phyloP scores from a whole-genome alignment of 192 early-diverging fungal genomes.

The Linnemannia zychae region DNA sequence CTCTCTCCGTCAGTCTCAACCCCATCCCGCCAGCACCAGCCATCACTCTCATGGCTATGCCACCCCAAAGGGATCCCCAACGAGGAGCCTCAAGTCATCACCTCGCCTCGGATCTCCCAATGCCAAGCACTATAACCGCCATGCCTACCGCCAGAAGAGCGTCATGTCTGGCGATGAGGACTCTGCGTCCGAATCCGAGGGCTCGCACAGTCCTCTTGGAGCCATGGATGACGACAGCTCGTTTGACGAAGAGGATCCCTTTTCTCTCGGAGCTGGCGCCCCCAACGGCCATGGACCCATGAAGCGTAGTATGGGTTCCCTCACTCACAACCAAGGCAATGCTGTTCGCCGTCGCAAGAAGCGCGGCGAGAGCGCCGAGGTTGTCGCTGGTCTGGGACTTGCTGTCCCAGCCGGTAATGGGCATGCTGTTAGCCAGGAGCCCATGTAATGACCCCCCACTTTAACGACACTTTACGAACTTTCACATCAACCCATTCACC shows the following conservation, averaged over 20 bases:
- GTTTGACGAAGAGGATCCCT: constrained; percentile 28
- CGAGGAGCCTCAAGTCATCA: constrained; percentile 43
- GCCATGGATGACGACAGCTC: constrained; percentile 51
- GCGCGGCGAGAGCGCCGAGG: constrained; percentile 51
- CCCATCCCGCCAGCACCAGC: constrained; percentile 11
- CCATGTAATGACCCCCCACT: constrained; percentile 35
- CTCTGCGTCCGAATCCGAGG: constrained; percentile 34
- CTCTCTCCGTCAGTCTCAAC: constrained; percentile 41
- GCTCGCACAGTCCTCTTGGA: constrained; percentile 12
- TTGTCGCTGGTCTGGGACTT: constrained; percentile 37
- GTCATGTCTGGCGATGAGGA: constrained; percentile 53
- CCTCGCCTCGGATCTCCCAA: constrained; percentile 32
- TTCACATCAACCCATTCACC: neutral
- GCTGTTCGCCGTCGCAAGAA: constrained; percentile 51
- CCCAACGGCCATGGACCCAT: constrained; percentile 40
- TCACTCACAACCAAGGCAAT: constrained; percentile 13
- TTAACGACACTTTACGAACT: neutral
- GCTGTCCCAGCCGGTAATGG: constrained; percentile 16
- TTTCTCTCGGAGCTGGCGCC: constrained; percentile 10
- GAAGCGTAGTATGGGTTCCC: constrained; percentile 53
- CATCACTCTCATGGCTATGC: constrained; percentile 24
- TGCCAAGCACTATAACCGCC: constrained; percentile 31
- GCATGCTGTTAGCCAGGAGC: constrained; percentile 32
- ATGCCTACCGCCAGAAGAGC: constrained; percentile 48
- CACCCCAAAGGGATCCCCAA: constrained; percentile 44